Evolutionary conservation across 2,329 filamentous ascomycete genomes (phyloP).

Genomic region (Colletotrichum cuscutae): DNA sequence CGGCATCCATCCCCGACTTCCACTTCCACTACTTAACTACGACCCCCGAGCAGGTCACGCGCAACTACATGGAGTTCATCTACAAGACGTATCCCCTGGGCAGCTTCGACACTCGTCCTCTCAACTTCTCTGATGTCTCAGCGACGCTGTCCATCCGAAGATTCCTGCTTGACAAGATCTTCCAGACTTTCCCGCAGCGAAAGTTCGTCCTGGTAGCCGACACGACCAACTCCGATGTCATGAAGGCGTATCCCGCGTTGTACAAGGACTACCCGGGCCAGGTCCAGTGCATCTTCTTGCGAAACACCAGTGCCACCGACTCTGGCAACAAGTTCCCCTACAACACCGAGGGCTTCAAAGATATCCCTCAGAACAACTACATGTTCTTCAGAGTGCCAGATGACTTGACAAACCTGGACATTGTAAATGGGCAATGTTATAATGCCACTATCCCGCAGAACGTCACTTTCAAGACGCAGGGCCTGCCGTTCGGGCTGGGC

Average conservation of each 20-base stretch:
- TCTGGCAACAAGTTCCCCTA: conserved; percentile 76
- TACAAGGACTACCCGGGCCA: conserved; percentile 74
- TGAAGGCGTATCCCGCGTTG: conserved; percentile 72
- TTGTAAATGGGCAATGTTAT: conserved; percentile 74
- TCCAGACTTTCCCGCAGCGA: conserved; percentile 78
- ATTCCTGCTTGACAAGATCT: conserved; percentile 76
- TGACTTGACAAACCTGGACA: conserved; percentile 73
- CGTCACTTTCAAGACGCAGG: conserved; percentile 75
- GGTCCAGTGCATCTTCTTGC: conserved; percentile 81
- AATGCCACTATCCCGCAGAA: conserved; percentile 75
- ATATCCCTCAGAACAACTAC: conserved; percentile 72
- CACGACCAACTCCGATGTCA: conserved; percentile 80
- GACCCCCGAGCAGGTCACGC: conserved; percentile 80
- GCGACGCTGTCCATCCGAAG: conserved; percentile 78
- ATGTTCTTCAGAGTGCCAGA: conserved; percentile 84
- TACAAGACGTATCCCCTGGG: conserved; percentile 82
- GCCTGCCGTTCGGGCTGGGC: conserved; percentile 59
- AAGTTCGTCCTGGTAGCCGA: conserved; percentile 83
- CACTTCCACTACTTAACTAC: conserved; percentile 89
- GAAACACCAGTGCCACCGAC: conserved; percentile 80
- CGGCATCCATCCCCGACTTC: conserved; percentile 69
- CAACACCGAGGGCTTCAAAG: conserved; percentile 77
- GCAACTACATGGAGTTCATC: conserved; percentile 84
- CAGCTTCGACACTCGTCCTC: conserved; percentile 80
- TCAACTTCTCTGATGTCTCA: conserved; percentile 82